phyloP scores from a whole-genome alignment of 2,329 filamentous ascomycete genomes.

The Graphium sp. region DNA sequence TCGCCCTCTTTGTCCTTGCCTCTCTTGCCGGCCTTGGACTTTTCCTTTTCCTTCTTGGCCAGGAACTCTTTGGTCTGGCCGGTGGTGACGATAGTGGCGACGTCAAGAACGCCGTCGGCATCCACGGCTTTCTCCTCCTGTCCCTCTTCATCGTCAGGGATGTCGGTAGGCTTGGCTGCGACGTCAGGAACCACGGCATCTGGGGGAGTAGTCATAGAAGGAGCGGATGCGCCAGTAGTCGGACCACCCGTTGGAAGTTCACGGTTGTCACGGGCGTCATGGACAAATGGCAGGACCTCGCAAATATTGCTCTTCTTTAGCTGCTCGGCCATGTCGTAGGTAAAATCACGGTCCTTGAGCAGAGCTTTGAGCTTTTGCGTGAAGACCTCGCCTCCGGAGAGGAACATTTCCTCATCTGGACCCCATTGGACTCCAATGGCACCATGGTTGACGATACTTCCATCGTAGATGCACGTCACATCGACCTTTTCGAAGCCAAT shows the following conservation, averaged over 20 bases:
- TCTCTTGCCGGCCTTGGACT: constrained; percentile 44
- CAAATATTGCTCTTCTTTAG: constrained; percentile 50
- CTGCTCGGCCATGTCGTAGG: constrained; percentile 52
- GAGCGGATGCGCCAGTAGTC: constrained; percentile 10
- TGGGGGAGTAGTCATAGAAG: constrained; percentile 9
- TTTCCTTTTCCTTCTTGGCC: constrained; percentile 69
- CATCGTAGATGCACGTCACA: constrained; percentile 78
- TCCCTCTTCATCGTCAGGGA: constrained; percentile 17
- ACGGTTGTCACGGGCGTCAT: constrained; percentile 24
- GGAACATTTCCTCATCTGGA: constrained; percentile 16
- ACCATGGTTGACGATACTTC: constrained; percentile 52
- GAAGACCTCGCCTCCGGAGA: constrained; percentile 77
- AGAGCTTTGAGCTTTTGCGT: constrained; percentile 57
- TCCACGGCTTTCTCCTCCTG: constrained; percentile 24
- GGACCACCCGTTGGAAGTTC: constrained; percentile 20
- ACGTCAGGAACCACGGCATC: constrained; percentile 14
- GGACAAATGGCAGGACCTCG: constrained; percentile 44
- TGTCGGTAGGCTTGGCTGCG: constrained; percentile 15
- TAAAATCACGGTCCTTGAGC: constrained; percentile 42
- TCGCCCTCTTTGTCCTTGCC: constrained; percentile 42
- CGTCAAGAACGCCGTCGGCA: constrained; percentile 63
- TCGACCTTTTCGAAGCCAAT: constrained; percentile 88
- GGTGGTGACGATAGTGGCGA: constrained; percentile 69
- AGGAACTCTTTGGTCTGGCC: constrained; percentile 71
- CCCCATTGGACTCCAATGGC: constrained; percentile 38